phyloP scores from a whole-genome alignment of 768 basidiomycete genomes.

The Naganishia friedmannii region DNA sequence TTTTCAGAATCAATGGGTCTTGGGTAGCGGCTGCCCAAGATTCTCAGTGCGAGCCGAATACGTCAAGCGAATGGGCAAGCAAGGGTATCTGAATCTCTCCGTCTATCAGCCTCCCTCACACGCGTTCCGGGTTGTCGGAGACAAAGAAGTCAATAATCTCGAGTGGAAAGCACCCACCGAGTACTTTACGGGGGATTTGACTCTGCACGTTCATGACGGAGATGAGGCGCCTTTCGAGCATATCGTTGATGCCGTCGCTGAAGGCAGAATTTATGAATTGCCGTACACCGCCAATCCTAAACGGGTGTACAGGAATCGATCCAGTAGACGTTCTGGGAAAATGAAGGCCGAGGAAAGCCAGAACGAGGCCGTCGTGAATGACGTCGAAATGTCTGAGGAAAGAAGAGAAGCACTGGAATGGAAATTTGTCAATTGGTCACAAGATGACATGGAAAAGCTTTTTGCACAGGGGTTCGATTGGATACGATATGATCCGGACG shows the following conservation, averaged over 20 bases:
- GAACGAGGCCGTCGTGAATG: neutral
- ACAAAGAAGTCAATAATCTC: constrained; percentile 33
- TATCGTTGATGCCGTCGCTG: constrained; percentile 79
- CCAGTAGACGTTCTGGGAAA: constrained; percentile 3
- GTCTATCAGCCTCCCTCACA: constrained; percentile 81
- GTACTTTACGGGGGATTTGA: constrained; percentile 97
- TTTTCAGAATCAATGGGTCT: constrained; percentile 99
- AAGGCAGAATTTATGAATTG: constrained; percentile 90
- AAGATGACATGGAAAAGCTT: constrained; percentile 91
- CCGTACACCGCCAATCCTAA: constrained; percentile 73
- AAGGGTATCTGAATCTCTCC: constrained; percentile 94
- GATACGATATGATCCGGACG: constrained; percentile 98
- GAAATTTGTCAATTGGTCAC: constrained; percentile 97
- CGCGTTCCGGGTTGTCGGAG: constrained; percentile 62
- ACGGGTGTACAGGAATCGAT: constrained; percentile 75
- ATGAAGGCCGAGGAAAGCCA: constrained; percentile 16
- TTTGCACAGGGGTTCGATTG: constrained; percentile 96
- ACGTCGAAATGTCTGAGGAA: constrained; percentile 53
- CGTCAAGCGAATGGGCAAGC: constrained; percentile 69
- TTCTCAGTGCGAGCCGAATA: constrained; percentile 87
- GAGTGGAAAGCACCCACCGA: constrained; percentile 61
- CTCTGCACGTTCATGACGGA: constrained; percentile 96
- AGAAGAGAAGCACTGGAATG: constrained; percentile 56
- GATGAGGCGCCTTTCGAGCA: constrained; percentile 99
- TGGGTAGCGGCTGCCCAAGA: constrained; percentile 89